Conservation (phyloP, 208 protist species). For the Kentomonas sorsogonicus region DNA sequence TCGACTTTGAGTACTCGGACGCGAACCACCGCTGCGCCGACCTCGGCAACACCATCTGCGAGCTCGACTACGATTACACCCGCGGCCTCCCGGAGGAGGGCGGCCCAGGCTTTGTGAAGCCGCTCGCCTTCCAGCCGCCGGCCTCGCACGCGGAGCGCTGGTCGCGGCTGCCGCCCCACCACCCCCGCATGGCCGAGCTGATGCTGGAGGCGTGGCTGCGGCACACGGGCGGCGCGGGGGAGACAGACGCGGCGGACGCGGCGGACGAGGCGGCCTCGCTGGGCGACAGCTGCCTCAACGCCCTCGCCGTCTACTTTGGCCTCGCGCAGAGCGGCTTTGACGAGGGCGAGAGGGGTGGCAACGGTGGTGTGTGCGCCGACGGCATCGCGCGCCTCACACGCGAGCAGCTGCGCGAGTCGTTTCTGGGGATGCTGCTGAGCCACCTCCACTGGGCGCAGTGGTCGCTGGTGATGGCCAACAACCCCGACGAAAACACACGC, state of each 20-base stretch:
- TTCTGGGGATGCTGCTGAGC: slow-evolving; percentile 74
- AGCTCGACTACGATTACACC: slow-evolving; percentile 84
- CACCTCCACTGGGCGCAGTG: slow-evolving; percentile 78
- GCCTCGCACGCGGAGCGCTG: slow-evolving; percentile 35
- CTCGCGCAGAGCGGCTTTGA: background rate
- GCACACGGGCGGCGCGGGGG: too few species aligned
- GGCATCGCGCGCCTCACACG: slow-evolving; percentile 24
- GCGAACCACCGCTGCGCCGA: slow-evolving; percentile 82
- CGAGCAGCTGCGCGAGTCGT: slow-evolving; percentile 54
- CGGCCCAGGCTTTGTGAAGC: slow-evolving; percentile 78
- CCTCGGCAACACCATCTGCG: slow-evolving; percentile 80
- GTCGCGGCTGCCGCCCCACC: slow-evolving; percentile 45
- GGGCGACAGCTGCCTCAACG: slow-evolving; percentile 26
- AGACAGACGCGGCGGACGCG: slow-evolving; percentile 3
- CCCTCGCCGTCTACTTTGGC: slow-evolving; percentile 28
- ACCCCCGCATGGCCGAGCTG: slow-evolving; percentile 67
- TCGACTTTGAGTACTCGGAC: slow-evolving; percentile 86
- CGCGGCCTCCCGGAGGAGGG: slow-evolving; percentile 57
- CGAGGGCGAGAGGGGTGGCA: too few species aligned
- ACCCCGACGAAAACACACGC: slow-evolving; percentile 45
- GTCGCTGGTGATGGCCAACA: slow-evolving; percentile 67
- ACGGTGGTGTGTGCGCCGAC: too few species aligned
- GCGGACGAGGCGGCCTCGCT: slow-evolving; percentile 6
- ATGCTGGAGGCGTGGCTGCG: slow-evolving; percentile 57
- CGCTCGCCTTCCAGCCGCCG: slow-evolving; percentile 53